phyloP scores from a whole-genome alignment of 106 monocot species.

The Hemerocallis citrina region DNA sequence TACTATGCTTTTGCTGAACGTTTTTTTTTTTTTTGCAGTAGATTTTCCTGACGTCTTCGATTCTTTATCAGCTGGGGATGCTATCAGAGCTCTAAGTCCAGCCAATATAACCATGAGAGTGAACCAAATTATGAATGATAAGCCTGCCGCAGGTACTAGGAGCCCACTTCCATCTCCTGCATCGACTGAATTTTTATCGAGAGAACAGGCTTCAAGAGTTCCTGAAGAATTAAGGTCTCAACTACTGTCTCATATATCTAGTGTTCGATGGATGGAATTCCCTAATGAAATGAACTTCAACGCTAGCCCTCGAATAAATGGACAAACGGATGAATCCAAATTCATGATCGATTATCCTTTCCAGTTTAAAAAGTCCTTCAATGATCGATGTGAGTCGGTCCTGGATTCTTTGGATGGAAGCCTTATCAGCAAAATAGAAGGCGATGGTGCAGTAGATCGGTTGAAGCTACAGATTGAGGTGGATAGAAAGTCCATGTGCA shows the following conservation, averaged over 20 bases:
- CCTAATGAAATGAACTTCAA: constrained; percentile 28
- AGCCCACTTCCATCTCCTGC: neutral
- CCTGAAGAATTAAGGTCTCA: constrained; percentile 54
- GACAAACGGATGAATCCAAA: constrained; percentile 31
- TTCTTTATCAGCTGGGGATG: constrained; percentile 18
- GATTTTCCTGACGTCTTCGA: constrained; percentile 13
- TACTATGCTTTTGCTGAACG: neutral
- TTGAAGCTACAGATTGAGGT: constrained; percentile 48
- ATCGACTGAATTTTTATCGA: neutral
- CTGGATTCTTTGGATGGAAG: constrained; percentile 49
- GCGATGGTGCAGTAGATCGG: constrained; percentile 40
- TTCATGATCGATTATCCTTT: constrained; percentile 7
- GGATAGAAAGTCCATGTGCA: constrained; percentile 40
- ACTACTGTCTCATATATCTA: constrained; percentile 50
- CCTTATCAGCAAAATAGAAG: constrained; percentile 40
- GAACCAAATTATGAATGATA: constrained; percentile 3
- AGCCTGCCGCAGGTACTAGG: neutral
- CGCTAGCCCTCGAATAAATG: constrained; percentile 21
- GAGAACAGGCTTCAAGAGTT: constrained; percentile 28
- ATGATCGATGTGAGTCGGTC: constrained; percentile 16
- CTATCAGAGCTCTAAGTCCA: constrained; percentile 6
- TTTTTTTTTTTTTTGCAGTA: constrained; percentile 8
- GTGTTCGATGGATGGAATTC: constrained; percentile 36
- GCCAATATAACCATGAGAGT: constrained; percentile 10
- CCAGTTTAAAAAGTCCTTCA: constrained; percentile 8